Evolutionary conservation across 495 filamentous ascomycete genomes (phyloP), one percentile per base, ranked within the genome.

Genomic region (Aspergillus mulundensis): DNA sequence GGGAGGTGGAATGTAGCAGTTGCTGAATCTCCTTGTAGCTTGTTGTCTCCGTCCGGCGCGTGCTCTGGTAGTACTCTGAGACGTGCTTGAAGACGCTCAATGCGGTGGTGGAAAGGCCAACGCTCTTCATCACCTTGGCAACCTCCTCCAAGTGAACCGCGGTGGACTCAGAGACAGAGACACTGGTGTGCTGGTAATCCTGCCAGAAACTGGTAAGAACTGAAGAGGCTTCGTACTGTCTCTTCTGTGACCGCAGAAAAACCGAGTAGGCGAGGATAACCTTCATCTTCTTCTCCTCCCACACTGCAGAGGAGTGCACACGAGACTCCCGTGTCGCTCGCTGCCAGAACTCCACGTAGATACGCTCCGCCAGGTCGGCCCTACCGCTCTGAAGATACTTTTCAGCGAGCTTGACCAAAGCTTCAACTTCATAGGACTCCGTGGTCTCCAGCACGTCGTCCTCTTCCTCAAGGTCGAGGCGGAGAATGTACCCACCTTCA

Each of bases 321-420:
- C 67, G 71, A 24, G 52, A 64, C 43, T 72, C 69, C 25, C 50
- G 61, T 48, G 59, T 70, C 18, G 66, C 60, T 0, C 60, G 70
- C 53, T 73, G 70, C 72, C 72, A 75, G 34, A 69, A 66, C 53
- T 75, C 70, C 48, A 73, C 64, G 44, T 72, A 75, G 7, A 61
- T 58, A 11, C 66, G 63, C 56, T 75, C 72, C 0, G 70, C 70
- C 28, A 66, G 49, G 16, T 53, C 30, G 10, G 67, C 32, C 16
- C 59, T 59, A 30, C 69, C 64, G 20, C 68, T 61, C 0, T 66
- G 58, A 15, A 55, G 36, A 50, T 69, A 68, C 24, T 62, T 50
- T 23, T 62, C 62, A 1, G 65, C 62, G 15, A 32, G 28, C 30
- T 56, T 44, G n/a, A 65, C 50, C 28, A 59, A 21, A 10, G 50